Evolutionary conservation across 176 grass and related monocot species (phyloP).

Genomic region (Triticum timopheevii): DNA sequence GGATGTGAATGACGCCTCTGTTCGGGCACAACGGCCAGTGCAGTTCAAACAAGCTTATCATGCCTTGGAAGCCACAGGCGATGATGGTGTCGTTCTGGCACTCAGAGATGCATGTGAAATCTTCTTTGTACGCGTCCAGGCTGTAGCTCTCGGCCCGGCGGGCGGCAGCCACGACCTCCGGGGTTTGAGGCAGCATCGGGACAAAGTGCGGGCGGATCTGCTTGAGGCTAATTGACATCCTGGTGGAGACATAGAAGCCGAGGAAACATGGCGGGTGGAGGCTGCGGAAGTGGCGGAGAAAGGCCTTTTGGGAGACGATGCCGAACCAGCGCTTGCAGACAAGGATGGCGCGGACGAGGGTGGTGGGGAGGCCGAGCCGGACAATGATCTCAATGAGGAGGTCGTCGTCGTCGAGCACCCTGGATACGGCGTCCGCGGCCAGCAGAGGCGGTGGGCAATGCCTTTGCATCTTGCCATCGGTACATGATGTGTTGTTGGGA

Average conservation of each 20-base stretch:
- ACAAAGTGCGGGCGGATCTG: neutral
- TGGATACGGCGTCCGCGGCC: neutral
- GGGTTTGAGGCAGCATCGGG: neutral
- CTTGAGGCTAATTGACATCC: neutral
- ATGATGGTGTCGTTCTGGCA: neutral
- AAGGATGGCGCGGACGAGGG: neutral
- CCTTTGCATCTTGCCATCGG: too few species aligned
- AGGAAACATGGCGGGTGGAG: neutral
- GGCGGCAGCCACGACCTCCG: neutral
- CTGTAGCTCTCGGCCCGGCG: neutral
- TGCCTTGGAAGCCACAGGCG: neutral
- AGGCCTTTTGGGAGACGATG: neutral
- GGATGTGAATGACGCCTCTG: neutral
- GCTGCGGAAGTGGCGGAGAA: neutral
- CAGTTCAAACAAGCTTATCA: accelerated
- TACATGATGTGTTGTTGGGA: too few species aligned
- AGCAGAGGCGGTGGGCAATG: too few species aligned
- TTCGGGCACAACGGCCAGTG: neutral
- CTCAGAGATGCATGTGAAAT: neutral
- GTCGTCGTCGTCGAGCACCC: neutral
- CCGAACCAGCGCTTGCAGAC: neutral
- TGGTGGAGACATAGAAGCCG: constrained; percentile 8
- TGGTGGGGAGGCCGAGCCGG: neutral
- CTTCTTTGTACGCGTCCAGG: neutral
- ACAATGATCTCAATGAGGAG: neutral